Evolutionary conservation across 768 basidiomycete genomes (phyloP), one percentile per base, ranked within the genome.

Genomic region (Terana coerulea): DNA sequence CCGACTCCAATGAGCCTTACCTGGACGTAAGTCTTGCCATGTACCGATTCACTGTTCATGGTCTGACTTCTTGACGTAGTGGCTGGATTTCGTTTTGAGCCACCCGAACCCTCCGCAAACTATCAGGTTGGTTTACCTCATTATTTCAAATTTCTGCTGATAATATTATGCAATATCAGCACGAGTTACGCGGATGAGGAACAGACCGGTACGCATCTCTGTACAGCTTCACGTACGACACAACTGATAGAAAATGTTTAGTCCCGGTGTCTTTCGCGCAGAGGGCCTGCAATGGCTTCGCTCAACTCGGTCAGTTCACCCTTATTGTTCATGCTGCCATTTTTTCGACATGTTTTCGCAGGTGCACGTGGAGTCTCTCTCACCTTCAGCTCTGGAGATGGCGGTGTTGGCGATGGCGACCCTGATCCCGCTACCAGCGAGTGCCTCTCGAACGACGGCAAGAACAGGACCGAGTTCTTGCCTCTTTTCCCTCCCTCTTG

Each of bases 111-210:
- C 76, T 2, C 84, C 86, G 12, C 75, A 79, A 55, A 71, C 79
- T 5, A 86, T 90, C 34, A 84, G 56, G 56, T 56, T 31, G 1
- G 46, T 17, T 25, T 5, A 12, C 33, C 12, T 37, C 14, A 5
- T 8, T 30, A 19, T 42, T 10, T 49, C 17, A 21, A 12, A 11
- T 35, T 29, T 9, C 7, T 33, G 7, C 39, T 17, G 5, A 31
- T 35, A 21, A 42, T 26, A 19, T 46, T 11, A 9, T 11, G 1
- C 11, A 19, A 5, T 19, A 14, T 9, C 15, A 59, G 84, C 0
- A 88, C 83, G 0, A 84, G 83, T 55, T 89, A 88, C 59, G 82
- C 76, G 5, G 86, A 88, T 42, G 76, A 79, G 52, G 86, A 89
- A 47, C 84, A 86, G 60, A 80, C 84, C 28, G 78, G 83, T 83